Conservation (phyloP, 2,329 filamentous ascomycete species). For the Aspergillus sp. region DNA sequence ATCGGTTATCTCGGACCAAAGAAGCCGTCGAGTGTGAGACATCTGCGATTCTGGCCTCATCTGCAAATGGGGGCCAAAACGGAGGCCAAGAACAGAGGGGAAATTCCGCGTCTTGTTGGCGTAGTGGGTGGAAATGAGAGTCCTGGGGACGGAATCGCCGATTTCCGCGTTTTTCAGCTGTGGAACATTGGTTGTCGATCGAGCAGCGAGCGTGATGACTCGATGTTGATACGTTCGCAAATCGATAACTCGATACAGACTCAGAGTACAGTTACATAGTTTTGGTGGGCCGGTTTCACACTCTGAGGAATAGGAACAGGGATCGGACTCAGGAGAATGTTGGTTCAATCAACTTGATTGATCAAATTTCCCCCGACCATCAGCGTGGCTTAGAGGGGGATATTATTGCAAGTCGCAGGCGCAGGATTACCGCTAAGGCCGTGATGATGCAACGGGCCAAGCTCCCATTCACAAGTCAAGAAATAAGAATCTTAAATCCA, state of each 20-base stretch:
- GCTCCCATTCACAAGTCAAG: background rate
- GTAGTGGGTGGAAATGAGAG: background rate
- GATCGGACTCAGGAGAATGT: background rate
- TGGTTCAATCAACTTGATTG: background rate
- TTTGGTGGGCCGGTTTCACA: background rate
- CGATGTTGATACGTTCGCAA: background rate
- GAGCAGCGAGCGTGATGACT: background rate
- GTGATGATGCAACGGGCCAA: conserved; percentile 8
- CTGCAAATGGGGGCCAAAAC: conserved; percentile 2
- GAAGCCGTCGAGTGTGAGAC: background rate
- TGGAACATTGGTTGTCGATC: background rate
- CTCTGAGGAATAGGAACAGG: background rate
- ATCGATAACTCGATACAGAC: background rate
- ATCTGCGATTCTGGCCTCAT: background rate
- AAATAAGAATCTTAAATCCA: conserved; percentile 4
- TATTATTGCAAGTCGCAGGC: background rate
- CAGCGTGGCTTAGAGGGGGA: conserved; percentile 9
- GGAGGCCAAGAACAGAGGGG: background rate
- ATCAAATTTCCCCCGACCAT: background rate
- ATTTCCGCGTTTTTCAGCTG: background rate
- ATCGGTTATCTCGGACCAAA: background rate
- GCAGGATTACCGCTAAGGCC: conserved; percentile 3
- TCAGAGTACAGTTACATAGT: background rate
- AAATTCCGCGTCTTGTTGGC: background rate
- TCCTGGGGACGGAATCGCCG: background rate